Conservation (phyloP, 306 rosid species). For the Dalbergia oliveri region DNA sequence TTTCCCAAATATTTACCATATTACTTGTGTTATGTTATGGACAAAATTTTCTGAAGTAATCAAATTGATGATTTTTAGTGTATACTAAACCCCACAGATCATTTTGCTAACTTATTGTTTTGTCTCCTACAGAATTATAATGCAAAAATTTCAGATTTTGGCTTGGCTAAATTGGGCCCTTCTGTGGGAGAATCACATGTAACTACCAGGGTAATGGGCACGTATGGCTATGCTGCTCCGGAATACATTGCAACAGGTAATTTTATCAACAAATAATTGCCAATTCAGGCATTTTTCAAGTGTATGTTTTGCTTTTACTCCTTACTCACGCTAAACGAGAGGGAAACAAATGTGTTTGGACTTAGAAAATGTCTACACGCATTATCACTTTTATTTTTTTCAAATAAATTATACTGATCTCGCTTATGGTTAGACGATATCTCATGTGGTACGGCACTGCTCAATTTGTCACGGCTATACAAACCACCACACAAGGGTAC, state of each 20-base stretch:
- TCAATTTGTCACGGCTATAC: too few relatives aligned
- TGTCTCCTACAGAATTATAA: constrained; percentile 61
- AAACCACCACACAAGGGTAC: too few relatives aligned
- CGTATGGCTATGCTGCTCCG: constrained; percentile 91
- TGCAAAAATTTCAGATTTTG: constrained; percentile 89
- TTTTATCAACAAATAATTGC: constrained; percentile 16
- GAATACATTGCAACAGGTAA: constrained; percentile 91
- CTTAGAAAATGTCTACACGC: neutral
- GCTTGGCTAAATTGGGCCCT: constrained; percentile 88
- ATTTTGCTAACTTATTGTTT: constrained; percentile 1
- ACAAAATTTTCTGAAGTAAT: constrained; percentile 13
- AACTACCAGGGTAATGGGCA: constrained; percentile 83
- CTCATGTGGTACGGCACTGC: too few relatives aligned
- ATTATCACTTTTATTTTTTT: too few relatives aligned
- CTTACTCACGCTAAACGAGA: neutral
- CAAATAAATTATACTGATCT: too few relatives aligned
- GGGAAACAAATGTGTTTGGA: neutral
- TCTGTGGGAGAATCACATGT: constrained; percentile 79
- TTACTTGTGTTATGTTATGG: neutral
- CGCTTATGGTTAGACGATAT: too few relatives aligned
- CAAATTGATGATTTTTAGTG: neutral
- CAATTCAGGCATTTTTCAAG: constrained; percentile 14
- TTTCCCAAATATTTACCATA: neutral
- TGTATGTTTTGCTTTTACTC: constrained; percentile 12
- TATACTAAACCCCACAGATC: constrained; percentile 14